Base-by-base conservation (phyloP, 2,329 filamentous ascomycete species). In the Fusarium penzigii region DNA sequence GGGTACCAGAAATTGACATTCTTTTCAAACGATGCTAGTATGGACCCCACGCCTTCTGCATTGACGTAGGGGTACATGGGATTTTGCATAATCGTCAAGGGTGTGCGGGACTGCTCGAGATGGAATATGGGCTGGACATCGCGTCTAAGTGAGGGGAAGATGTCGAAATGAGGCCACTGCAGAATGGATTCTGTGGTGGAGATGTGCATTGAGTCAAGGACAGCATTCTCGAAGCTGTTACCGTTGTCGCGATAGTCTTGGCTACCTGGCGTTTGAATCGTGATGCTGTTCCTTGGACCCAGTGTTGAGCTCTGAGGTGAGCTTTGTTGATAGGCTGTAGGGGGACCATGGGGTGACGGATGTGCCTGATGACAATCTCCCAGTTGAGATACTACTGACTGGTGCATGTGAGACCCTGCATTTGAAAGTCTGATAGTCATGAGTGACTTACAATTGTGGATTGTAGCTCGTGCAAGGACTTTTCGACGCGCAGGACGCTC, bases 1-100 rank as follows among this genome's bases (percentile, higher is more conserved):
- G 78, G 79, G 49, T 81, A 81, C 76, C 77, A 81, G 44, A 80
- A 80, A 61, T 81, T 82, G 40, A 80, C 67, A 34, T 71, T 74
- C 3, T 65, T 63, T 53, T 78, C 70, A 42, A 82, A 82, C 0
- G 75, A 71, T 2, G 69, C 63, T 0, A 80, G 60, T 6, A 78
- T 72, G 0, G 62, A 61, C 14, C 73, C 69, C 2, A 80, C 63
- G 7, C 80, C 78, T 1, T 71, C 65, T 0, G 70, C 58, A 2
- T 70, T 70, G 6, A 76, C 68, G 39, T 75, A 77, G 0, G 77
- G 79, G 17, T 72, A 70, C 52, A 75, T 70, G 9, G 69, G 68
- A 3, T 67, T 67, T 0, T 67, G 51, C 2, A 68, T 66, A 3
- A 71, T 69, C 2, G 60, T 51, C 2, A 79, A 53, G 1, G 74